Percentiles rank a stretch among this genome's conserved stretches.
Conservation (phyloP, 2,329 filamentous ascomycete species). For the Pestalotiopsis sp. region DNA sequence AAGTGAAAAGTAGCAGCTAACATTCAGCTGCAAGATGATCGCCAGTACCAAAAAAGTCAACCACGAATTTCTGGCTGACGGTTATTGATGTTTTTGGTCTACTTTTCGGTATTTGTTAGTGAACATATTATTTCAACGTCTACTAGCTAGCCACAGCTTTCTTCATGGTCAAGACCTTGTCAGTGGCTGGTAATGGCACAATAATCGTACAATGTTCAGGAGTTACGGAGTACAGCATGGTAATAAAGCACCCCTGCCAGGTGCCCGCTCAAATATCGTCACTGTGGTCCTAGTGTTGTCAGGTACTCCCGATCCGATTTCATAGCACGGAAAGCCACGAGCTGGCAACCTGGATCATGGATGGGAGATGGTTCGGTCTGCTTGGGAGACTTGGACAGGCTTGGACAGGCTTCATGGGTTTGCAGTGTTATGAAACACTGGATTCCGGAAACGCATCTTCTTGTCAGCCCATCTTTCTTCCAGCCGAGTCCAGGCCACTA, state of each 20-base stretch:
- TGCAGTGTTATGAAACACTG: slow-evolving; percentile 2
- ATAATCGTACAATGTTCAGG: neutral
- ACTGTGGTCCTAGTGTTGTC: neutral
- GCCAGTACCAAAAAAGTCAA: neutral
- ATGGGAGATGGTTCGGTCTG: neutral
- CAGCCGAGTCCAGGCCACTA: neutral
- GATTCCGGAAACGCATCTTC: neutral
- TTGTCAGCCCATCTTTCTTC: slow-evolving; percentile 1
- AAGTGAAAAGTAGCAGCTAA: neutral
- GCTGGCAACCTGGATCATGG: neutral
- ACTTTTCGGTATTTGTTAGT: neutral
- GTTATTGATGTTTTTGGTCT: neutral
- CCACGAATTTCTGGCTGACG: neutral
- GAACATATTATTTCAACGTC: neutral
- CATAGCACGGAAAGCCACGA: neutral
- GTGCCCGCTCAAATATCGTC: neutral
- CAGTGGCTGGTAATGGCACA: neutral
- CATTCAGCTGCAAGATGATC: neutral
- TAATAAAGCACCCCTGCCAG: neutral
- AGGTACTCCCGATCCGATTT: neutral
- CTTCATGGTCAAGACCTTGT: neutral
- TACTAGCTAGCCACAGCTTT: neutral
- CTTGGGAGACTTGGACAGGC: neutral
- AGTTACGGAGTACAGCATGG: neutral
- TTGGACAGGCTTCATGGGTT: neutral